Percentiles rank a stretch among this genome's conserved stretches.
Evolutionary conservation across 305 asterid genomes (phyloP).

Genomic region (Petunia hybrid): DNA sequence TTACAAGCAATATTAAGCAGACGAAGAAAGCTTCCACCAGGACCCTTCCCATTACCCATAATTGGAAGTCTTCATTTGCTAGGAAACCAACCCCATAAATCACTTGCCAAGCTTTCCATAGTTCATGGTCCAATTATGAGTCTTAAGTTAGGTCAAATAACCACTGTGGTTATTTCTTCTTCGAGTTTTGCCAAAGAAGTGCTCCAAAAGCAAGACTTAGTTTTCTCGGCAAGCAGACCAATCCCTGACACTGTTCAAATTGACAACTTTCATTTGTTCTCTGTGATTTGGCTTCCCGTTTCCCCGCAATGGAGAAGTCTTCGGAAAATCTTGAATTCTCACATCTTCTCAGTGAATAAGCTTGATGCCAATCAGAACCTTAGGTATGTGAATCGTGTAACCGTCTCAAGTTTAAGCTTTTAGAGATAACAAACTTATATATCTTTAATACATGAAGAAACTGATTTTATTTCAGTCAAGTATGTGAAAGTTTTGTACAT

Average conservation of each 20-base stretch:
- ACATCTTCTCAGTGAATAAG: conserved; percentile 30
- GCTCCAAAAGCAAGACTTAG: conserved; percentile 35
- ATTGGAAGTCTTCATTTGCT: conserved; percentile 26
- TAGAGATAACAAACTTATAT: too few species aligned
- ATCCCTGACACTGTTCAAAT: conserved; percentile 13
- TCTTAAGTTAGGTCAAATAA: conserved; percentile 24
- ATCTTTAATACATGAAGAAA: too few species aligned
- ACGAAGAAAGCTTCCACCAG: conserved; percentile 30
- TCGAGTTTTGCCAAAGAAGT: conserved; percentile 35
- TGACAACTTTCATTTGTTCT: conserved; percentile 18
- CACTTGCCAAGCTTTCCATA: conserved; percentile 12
- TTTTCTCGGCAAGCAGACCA: conserved; percentile 22
- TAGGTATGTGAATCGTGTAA: conserved; percentile 10
- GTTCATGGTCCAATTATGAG: conserved; percentile 28
- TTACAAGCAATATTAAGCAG: conserved; percentile 18
- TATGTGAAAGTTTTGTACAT: too few species aligned
- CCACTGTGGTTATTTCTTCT: conserved; percentile 33
- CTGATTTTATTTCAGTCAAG: too few species aligned
- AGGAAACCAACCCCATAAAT: conserved; percentile 31
- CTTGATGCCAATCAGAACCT: conserved; percentile 21
- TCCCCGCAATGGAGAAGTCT: conserved; percentile 33
- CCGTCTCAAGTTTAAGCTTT: background rate
- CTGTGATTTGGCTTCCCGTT: conserved; percentile 28
- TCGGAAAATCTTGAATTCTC: conserved; percentile 30
- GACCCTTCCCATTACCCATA: conserved; percentile 17